These are phyloP conservation scores for Lactarius tabidus DNA, from an alignment of 768 basidiomycete genomes.

Conservation along the genomic window DNA sequence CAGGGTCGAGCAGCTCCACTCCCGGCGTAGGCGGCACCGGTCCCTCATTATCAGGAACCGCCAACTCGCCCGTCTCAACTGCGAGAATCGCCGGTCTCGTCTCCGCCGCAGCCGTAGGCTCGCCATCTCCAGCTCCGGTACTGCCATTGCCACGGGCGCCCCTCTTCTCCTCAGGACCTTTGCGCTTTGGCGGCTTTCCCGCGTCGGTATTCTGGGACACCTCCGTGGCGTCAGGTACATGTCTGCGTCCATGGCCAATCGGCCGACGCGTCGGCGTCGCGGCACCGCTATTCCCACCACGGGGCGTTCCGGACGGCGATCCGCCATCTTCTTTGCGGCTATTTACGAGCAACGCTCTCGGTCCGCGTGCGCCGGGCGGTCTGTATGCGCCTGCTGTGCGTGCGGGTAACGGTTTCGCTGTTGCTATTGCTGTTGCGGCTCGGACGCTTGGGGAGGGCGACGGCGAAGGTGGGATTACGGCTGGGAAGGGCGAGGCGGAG, in stretches of 20 bases:
- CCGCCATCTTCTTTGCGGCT: slow-evolving; percentile 92
- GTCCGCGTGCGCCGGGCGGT: slow-evolving; percentile 88
- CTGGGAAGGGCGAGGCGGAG: slow-evolving; percentile 61
- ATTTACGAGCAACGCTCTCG: slow-evolving; percentile 82
- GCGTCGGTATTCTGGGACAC: slow-evolving; percentile 42
- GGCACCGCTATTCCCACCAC: slow-evolving; percentile 47
- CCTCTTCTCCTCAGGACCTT: slow-evolving; percentile 41
- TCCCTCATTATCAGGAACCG: slow-evolving; percentile 23
- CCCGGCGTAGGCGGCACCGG: slow-evolving; percentile 53
- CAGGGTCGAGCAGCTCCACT: slow-evolving; percentile 63
- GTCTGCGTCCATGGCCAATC: slow-evolving; percentile 42
- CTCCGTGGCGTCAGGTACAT: slow-evolving; percentile 69
- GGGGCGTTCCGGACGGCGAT: slow-evolving; percentile 35
- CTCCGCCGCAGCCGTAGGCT: slow-evolving; percentile 30
- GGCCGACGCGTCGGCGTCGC: slow-evolving; percentile 61
- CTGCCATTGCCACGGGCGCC: slow-evolving; percentile 32
- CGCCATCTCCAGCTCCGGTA: slow-evolving; percentile 19
- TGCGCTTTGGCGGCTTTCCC: slow-evolving; percentile 57
- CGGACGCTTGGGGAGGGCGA: slow-evolving; percentile 56
- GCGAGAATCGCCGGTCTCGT: too few relatives aligned
- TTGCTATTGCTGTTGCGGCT: slow-evolving; percentile 42
- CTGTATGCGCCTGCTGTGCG: slow-evolving; percentile 87
- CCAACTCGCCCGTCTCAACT: slow-evolving; percentile 26
- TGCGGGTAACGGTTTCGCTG: slow-evolving; percentile 50
- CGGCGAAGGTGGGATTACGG: slow-evolving; percentile 63